Base-by-base conservation (phyloP, 148 eudicot species). In the Persicaria tinctoria region DNA sequence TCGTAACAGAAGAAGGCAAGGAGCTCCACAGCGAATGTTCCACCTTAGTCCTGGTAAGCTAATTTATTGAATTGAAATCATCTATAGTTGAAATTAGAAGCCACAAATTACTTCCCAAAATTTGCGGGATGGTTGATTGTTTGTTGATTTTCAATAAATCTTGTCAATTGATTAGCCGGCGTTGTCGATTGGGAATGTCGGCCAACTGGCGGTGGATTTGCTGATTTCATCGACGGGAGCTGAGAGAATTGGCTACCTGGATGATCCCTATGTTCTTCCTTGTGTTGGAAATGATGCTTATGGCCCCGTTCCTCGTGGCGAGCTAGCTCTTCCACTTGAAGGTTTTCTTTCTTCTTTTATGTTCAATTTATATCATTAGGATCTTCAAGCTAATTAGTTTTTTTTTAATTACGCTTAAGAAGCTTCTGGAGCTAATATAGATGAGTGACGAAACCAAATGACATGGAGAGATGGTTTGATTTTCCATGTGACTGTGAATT, bases 271-370 rank as follows among this genome's bases (percentile, higher is more conserved):
- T 71, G 82, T 95, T 51, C 89, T 92, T 72, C 93, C 98, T 53
- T 95, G 98, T 60, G 92, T 95, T 70, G 98, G 98, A 5, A 95
- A 95, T 80, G 93, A 92, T 74, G 93, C 98, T 76, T 94, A 85
- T 78, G 82, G 84, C 46, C 87, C 98, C 38, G 68, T 82, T 83
- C 88, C 95, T 51, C 76, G 41, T 4, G 97, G 97, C 51, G 83
- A 86, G 5, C 90, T 94, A 38, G 87, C 84, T 82, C 88, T 94
- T 44, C 93, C 98, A 45, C 89, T 95, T 60, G 97, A 95, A 92
- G 97, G 98, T 93, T 6, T 27, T n/a, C 27, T 70, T 74, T 60
- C 8, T 17, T 57, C 6, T 5, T 63, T 27, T 12, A 2, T 59
- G 6, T 59, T 32, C 2, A 32, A 20, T 59, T 57, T 6, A 57